Conservation (phyloP, 306 rosid genomes). For the Myrica gale region DNA sequence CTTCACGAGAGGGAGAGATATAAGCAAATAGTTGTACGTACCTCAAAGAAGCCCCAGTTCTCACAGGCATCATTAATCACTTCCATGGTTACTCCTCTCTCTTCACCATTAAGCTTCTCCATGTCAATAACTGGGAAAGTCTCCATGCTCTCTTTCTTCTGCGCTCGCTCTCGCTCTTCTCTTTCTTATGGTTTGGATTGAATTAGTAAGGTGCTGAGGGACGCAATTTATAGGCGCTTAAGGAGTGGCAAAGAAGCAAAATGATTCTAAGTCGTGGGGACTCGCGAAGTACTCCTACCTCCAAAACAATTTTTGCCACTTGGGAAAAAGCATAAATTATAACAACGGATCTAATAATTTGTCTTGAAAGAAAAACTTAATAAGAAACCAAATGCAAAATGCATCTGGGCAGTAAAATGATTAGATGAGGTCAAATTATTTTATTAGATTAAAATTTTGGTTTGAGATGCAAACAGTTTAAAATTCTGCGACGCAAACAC, state of each 20-base stretch:
- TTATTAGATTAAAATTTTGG: too few species aligned
- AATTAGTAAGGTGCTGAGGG: slow-evolving; percentile 5
- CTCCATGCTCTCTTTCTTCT: slow-evolving; percentile 35
- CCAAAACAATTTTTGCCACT: not conserved
- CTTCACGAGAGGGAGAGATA: not conserved
- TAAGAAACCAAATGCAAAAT: too few species aligned
- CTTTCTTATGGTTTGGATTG: slow-evolving; percentile 25
- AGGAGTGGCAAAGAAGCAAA: slow-evolving; percentile 19
- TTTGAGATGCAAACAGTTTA: too few species aligned
- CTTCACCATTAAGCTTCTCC: slow-evolving; percentile 62
- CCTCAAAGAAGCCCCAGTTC: slow-evolving; percentile 99
- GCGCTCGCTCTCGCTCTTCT: slow-evolving; percentile 2
- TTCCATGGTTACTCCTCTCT: slow-evolving; percentile 63
- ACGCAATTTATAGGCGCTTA: slow-evolving; percentile 54
- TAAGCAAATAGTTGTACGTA: slow-evolving; percentile 10
- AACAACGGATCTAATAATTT: too few species aligned
- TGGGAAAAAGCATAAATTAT: not conserved
- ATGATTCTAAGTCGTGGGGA: not conserved
- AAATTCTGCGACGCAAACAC: too few species aligned
- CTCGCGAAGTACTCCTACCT: not conserved
- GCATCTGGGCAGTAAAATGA: too few species aligned
- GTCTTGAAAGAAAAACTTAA: too few species aligned
- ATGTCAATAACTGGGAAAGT: slow-evolving; percentile 76
- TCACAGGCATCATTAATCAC: slow-evolving; percentile 78
- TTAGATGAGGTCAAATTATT: too few species aligned